These are phyloP conservation scores for Verticillium isaacii DNA, from an alignment of 2,329 filamentous ascomycete genomes.

Conservation along the genomic window DNA sequence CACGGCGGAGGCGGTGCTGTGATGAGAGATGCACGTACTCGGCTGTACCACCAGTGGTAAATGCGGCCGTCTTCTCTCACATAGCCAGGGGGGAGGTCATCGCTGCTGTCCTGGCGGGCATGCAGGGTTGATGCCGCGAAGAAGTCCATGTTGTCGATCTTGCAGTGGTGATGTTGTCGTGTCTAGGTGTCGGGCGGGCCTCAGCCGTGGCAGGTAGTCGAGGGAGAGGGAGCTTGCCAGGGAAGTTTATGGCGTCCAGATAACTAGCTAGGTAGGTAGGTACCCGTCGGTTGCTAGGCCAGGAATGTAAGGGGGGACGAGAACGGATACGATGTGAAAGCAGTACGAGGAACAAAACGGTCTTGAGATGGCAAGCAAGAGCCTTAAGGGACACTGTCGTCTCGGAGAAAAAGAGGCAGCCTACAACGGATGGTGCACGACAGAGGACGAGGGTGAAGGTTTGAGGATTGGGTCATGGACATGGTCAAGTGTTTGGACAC, in stretches of 20 bases:
- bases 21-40: constrained; percentile 7
- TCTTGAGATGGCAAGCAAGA: not conserved
- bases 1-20: not conserved
- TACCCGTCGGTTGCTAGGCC: not conserved
- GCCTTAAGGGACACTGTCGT: not conserved
- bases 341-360: not conserved
- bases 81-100: not conserved
- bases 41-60: constrained; percentile 21
- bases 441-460: not conserved
- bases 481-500: not conserved
- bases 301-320: not conserved
- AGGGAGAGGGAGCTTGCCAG: not conserved
- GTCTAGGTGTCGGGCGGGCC: not conserved
- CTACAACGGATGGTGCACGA: not conserved
- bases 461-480: not conserved
- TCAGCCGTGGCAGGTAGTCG: not conserved
- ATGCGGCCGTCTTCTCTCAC: constrained; percentile 9
- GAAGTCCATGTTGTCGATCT: not conserved
- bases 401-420: not conserved
- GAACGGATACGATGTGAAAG: not conserved
- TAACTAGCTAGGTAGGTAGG: not conserved
- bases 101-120: constrained; percentile 6
- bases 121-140: constrained; percentile 1
- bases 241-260: not conserved
- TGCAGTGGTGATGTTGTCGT: not conserved